Conservation (phyloP, 345 rosid genomes). For the Hibiscus syriacus region DNA sequence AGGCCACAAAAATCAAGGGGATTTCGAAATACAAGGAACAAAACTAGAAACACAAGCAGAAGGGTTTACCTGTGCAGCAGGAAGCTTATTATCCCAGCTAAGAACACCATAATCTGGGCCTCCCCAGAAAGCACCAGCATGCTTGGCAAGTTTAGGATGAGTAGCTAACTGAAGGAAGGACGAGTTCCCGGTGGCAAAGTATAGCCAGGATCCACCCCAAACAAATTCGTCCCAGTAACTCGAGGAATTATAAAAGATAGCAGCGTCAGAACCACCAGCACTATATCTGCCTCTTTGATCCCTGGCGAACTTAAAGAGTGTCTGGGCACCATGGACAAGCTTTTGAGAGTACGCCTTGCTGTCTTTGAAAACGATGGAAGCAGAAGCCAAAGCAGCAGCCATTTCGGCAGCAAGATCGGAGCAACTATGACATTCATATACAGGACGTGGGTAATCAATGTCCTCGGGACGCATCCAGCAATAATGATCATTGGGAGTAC, state of each 20-base stretch:
- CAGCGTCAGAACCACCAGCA: constrained; percentile 47
- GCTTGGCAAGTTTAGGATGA: constrained; percentile 58
- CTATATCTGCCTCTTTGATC: constrained; percentile 72
- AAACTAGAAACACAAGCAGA: not conserved
- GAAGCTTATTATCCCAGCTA: constrained; percentile 98
- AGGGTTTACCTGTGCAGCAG: constrained; percentile 81
- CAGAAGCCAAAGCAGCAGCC: constrained; percentile 94
- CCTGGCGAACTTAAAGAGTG: constrained; percentile 67
- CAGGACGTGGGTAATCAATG: constrained; percentile 75
- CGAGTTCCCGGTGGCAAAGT: constrained; percentile 80
- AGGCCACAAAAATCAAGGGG: not conserved
- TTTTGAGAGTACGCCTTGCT: constrained; percentile 83
- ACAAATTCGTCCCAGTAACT: constrained; percentile 90
- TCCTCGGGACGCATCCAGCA: constrained; percentile 99
- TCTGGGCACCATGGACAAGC: constrained; percentile 85
- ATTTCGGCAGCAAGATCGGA: constrained; percentile 96
- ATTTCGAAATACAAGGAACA: constrained; percentile 7
- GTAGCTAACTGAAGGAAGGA: constrained; percentile 75
- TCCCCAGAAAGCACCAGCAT: constrained; percentile 95
- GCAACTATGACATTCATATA: constrained; percentile 50
- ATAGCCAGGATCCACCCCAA: constrained; percentile 95
- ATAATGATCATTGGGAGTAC: constrained; percentile 67
- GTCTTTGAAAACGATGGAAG: constrained; percentile 92
- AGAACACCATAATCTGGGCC: constrained; percentile 77
- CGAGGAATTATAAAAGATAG: constrained; percentile 69